Evolutionary conservation across 805 yeast species (phyloP), one percentile per base, ranked within the genome.

Genomic region (Candida vartiovaarae): DNA sequence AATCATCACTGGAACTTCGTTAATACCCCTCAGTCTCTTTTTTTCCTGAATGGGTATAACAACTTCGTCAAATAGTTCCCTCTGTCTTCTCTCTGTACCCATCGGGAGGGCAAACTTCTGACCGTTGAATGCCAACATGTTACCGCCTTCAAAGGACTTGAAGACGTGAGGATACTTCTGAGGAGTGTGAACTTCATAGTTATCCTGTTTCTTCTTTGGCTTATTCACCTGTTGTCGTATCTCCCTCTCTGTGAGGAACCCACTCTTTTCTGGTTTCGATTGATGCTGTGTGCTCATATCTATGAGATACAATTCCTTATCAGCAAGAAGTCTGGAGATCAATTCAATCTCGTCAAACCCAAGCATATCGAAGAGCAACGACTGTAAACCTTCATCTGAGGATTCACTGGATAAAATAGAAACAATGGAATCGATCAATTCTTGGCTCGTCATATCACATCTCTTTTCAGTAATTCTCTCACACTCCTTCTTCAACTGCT

Each of bases 291-390:
- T 48, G 50, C 48, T 52, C 53, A 43, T 51, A 38, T 50, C 60
- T 4, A 34, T 44, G 5, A 65, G n/a, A 4, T 66, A 49, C 11
- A 54, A 56, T 0, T 54, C 54, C 52, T 70, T 74, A 40, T 75
- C 63, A 41, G 73, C 74, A 4, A 87, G 60, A 9, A 88, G 63
- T 37, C 70, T 74, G 1, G 88, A 72, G 8, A 90, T 84, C 40
- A 90, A 63, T 42, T 88, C 96, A 48, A 93, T 74, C 57, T 87
- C 84, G 26, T 88, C 96, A 53, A 80, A 84, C 0, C 99, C 99
- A 1, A 93, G 61, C 6, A 86, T 69, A 59, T 89, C 96, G 47
- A 87, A 79, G 35, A 93, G 64, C 6, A 76, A 66, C 5, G 85
- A 78, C 56, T 90, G 96, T 9, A 85, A 55, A 33, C 75, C 79